Evolutionary conservation across 192 early-diverging fungal species (phyloP).

Genomic region (Backusella parvicylindrica): DNA sequence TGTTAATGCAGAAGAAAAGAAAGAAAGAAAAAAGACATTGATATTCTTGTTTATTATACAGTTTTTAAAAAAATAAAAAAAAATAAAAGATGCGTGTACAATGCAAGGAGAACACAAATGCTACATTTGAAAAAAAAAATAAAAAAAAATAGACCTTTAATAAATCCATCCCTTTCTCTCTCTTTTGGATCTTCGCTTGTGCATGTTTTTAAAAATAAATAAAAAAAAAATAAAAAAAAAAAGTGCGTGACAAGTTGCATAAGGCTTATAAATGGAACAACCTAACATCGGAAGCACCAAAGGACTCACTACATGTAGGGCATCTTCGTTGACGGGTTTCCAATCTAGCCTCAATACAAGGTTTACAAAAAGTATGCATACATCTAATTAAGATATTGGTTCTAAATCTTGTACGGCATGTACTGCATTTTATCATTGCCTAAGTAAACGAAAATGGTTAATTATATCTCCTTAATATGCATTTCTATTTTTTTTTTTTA

Average conservation of each 20-base stretch:
- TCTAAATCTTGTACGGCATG: conserved; percentile 86
- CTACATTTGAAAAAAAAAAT: too few species aligned
- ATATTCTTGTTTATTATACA: neutral
- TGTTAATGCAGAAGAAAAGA: neutral
- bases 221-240: neutral
- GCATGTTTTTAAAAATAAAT: too few species aligned
- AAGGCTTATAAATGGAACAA: conserved; percentile 66
- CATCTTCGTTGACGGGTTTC: conserved; percentile 92
- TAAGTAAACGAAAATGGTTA: conserved; percentile 26
- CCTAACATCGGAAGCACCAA: conserved; percentile 77
- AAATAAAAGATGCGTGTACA: neutral
- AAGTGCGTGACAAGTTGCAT: too few species aligned
- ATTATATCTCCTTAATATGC: too few species aligned
- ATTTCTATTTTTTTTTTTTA: too few species aligned
- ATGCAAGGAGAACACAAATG: neutral
- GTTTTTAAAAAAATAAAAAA: neutral
- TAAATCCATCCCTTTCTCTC: neutral
- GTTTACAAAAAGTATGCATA: conserved; percentile 97
- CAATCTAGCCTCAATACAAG: conserved; percentile 82
- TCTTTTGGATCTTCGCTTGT: neutral
- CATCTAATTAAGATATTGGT: conserved; percentile 78
- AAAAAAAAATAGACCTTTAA: too few species aligned
- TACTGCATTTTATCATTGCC: conserved; percentile 87
- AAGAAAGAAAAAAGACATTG: neutral
- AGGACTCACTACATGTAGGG: conserved; percentile 84